These are phyloP conservation scores for Entoloma clypeatum DNA, from an alignment of 1,284 basidiomycete genomes.

Conservation along the genomic window DNA sequence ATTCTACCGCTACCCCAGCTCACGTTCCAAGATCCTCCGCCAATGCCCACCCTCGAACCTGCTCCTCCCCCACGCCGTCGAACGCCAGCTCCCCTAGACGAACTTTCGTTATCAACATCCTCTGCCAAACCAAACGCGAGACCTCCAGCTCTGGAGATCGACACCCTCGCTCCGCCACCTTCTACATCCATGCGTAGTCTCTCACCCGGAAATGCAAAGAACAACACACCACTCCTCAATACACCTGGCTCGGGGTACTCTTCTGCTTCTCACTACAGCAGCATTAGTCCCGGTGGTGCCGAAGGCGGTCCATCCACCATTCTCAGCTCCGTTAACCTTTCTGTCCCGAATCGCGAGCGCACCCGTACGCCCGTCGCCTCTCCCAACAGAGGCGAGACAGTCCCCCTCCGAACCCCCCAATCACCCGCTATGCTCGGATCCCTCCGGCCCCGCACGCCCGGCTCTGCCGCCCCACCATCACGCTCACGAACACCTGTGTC, in stretches of 20 bases:
- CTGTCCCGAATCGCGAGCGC: slow-evolving; percentile 17
- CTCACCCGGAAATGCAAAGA: slow-evolving; percentile 12
- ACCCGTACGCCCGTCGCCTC: slow-evolving; percentile 12
- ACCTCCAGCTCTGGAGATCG: slow-evolving; percentile 14
- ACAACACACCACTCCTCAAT: slow-evolving; percentile 18
- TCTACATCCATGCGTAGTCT: slow-evolving; percentile 14
- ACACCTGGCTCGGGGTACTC: slow-evolving; percentile 26
- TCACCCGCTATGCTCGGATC: no score
- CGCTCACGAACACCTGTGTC: slow-evolving; percentile 20
- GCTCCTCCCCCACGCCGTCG: slow-evolving; percentile 17
- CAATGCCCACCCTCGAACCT: slow-evolving; percentile 31
- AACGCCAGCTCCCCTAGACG: slow-evolving; percentile 21
- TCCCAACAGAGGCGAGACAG: no score
- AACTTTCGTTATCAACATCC: no score
- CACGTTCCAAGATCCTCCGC: slow-evolving; percentile 34
- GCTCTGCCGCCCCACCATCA: slow-evolving; percentile 16
- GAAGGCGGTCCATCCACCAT: slow-evolving; percentile 13
- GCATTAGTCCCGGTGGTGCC: no score
- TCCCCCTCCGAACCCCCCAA: no score
- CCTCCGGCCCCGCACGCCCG: slow-evolving; percentile 15
- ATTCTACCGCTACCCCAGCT: slow-evolving; percentile 28
- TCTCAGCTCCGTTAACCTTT: slow-evolving; percentile 16
- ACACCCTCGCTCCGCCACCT: slow-evolving; percentile 18
- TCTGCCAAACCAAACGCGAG: slow-evolving; percentile 15
- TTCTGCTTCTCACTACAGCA: slow-evolving; percentile 25